Percentiles rank a stretch among this genome's conserved stretches.
These are phyloP conservation scores for Tieghemostelium lacteum DNA, from an alignment of 78 protist species.

Conservation along the genomic window DNA sequence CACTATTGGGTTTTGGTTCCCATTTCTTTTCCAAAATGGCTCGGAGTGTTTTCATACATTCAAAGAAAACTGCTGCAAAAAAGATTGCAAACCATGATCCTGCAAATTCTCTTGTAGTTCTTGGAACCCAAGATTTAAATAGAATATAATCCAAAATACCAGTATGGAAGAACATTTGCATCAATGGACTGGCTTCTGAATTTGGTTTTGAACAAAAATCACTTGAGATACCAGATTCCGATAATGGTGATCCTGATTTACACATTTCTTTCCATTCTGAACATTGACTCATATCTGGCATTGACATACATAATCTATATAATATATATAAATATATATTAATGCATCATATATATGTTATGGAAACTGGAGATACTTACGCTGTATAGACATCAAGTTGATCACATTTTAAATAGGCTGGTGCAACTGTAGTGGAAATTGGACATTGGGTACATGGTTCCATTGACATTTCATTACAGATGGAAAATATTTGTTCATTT, in stretches of 20 bases:
- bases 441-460: conserved; percentile 47
- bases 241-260: background rate
- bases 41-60: conserved; percentile 27
- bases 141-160: conserved; percentile 67
- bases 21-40: conserved; percentile 47
- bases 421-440: background rate
- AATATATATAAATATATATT: too few species aligned
- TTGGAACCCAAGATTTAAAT: conserved; percentile 60
- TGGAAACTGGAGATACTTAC: too few species aligned
- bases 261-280: conserved; percentile 32
- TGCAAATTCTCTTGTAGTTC: conserved; percentile 45
- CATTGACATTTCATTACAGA: conserved; percentile 62
- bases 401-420: conserved; percentile 13
- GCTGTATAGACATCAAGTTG: too few species aligned
- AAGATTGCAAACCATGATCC: conserved; percentile 56
- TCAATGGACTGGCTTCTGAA: conserved; percentile 3
- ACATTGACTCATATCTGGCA: conserved; percentile 74
- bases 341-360: too few species aligned
- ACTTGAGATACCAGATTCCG: background rate
- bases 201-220: background rate
- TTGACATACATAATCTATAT: conserved; percentile 45
- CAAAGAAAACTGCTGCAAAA: conserved; percentile 39
- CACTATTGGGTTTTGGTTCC: background rate
- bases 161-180: conserved; percentile 79
- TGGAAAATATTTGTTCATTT: background rate